These are phyloP conservation scores for Plectosphaerella cucumerina DNA, from an alignment of 2,329 filamentous ascomycete genomes.

Conservation along the genomic window DNA sequence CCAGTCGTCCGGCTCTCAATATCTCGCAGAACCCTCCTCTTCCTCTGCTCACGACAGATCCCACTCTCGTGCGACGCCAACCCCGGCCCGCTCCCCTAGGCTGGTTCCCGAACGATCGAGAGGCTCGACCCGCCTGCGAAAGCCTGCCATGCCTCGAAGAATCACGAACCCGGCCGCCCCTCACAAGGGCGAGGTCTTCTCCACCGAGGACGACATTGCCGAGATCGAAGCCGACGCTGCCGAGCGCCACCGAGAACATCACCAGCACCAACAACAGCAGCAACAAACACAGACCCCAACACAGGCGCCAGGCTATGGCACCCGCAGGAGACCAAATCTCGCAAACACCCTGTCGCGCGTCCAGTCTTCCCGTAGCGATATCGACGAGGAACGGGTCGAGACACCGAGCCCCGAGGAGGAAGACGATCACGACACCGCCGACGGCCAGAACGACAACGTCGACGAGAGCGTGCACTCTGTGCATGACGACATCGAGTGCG, in stretches of 20 bases:
- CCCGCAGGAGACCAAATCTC: conserved; percentile 28
- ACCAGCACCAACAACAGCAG: conserved; percentile 31
- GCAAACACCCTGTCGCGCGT: conserved; percentile 33
- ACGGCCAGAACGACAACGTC: conserved; percentile 20
- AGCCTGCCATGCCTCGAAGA: conserved; percentile 69
- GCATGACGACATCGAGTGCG: conserved; percentile 41
- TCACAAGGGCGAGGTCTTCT: conserved; percentile 81
- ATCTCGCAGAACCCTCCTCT: conserved; percentile 28
- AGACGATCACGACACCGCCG: conserved; percentile 25
- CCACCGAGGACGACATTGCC: conserved; percentile 79
- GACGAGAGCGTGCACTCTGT: conserved; percentile 21
- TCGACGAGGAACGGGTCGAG: conserved; percentile 13
- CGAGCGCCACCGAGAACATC: conserved; percentile 36
- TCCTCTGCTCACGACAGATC: conserved; percentile 32
- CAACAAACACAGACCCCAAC: conserved; percentile 13
- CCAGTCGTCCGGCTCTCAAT: conserved; percentile 13
- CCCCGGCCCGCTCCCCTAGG: conserved; percentile 39
- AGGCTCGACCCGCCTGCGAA: conserved; percentile 51
- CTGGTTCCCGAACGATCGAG: conserved; percentile 44
- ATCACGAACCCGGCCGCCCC: conserved; percentile 66
- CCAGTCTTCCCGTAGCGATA: conserved; percentile 31
- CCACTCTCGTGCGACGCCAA: conserved; percentile 23
- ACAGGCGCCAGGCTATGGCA: conserved; percentile 15
- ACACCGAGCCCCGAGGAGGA: conserved; percentile 18
- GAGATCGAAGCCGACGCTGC: conserved; percentile 71